Evolutionary conservation across 2,329 filamentous ascomycete genomes (phyloP).

Genomic region (Pseudogymnoascus sp.): DNA sequence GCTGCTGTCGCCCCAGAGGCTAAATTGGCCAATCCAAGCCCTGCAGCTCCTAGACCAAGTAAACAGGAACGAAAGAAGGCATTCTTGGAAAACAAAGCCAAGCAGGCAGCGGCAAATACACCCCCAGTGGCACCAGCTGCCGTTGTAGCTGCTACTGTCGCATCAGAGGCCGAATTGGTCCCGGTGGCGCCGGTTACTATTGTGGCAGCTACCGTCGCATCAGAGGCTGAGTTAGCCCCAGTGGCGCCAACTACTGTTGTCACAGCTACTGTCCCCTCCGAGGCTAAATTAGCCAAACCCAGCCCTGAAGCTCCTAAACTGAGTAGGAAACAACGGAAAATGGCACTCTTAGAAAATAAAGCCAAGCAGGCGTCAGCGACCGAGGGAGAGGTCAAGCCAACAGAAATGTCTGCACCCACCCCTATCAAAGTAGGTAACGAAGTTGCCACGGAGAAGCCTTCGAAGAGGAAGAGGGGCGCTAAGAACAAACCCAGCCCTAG

Average conservation of each 20-base stretch:
- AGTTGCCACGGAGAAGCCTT: background rate
- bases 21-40: background rate
- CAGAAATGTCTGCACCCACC: background rate
- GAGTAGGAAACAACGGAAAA: background rate
- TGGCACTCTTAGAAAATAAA: background rate
- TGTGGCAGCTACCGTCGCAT: background rate
- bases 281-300: background rate
- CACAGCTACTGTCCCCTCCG: too few relatives aligned
- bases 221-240: background rate
- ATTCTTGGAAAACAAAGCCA: background rate
- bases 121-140: background rate
- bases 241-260: too few relatives aligned
- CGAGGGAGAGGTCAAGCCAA: background rate
- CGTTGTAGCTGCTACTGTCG: background rate
- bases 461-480: background rate
- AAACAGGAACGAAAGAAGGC: background rate
- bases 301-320: background rate
- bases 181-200: background rate
- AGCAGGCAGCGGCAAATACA: background rate
- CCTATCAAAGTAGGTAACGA: background rate
- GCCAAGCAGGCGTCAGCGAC: background rate
- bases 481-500: background rate
- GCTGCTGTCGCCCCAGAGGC: background rate
- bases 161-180: background rate
- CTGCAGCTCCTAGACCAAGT: background rate